Conservation (phyloP, 2,329 filamentous ascomycete genomes). For the Thermothelomyces thermophilus region DNA sequence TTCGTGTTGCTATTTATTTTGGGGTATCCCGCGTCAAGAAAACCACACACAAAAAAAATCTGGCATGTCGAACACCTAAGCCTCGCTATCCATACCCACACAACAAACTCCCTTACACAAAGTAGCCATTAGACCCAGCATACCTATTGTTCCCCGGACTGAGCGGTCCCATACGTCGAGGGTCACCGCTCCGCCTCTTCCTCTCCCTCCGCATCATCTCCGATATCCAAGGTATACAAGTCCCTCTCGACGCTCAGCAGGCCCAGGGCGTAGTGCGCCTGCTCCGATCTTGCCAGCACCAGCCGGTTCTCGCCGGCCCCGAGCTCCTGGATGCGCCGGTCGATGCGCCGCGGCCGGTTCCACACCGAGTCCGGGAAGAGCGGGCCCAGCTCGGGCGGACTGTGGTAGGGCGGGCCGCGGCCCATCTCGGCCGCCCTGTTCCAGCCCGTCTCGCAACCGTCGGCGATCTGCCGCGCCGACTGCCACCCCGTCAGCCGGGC, state of each 20-base stretch:
- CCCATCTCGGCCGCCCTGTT: conserved; percentile 65
- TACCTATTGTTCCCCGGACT: too few species aligned
- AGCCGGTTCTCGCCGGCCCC: conserved; percentile 40
- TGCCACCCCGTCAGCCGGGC: conserved; percentile 81
- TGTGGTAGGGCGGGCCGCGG: conserved; percentile 66
- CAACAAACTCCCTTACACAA: too few species aligned
- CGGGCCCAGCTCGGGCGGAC: conserved; percentile 35
- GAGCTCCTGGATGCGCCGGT: conserved; percentile 45
- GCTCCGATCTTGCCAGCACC: conserved; percentile 55
- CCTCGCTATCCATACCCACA: too few species aligned
- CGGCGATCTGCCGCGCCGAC: conserved; percentile 71
- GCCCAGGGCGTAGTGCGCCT: conserved; percentile 70
- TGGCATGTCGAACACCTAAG: too few species aligned
- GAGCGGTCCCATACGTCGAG: neutral
- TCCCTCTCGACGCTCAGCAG: conserved; percentile 73
- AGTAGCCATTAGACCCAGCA: too few species aligned
- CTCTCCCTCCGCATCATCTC: conserved; percentile 22
- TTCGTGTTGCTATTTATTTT: too few species aligned
- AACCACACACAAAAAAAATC: too few species aligned
- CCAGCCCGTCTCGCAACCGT: conserved; percentile 82
- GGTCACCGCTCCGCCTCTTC: neutral
- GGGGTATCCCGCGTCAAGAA: too few species aligned
- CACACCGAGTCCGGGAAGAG: conserved; percentile 38
- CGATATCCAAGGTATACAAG: conserved; percentile 55
- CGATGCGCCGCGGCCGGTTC: conserved; percentile 46